Evolutionary conservation across 2,329 filamentous ascomycete genomes (phyloP), one percentile per base, ranked within the genome.

Genomic region (Claviceps capensis): DNA sequence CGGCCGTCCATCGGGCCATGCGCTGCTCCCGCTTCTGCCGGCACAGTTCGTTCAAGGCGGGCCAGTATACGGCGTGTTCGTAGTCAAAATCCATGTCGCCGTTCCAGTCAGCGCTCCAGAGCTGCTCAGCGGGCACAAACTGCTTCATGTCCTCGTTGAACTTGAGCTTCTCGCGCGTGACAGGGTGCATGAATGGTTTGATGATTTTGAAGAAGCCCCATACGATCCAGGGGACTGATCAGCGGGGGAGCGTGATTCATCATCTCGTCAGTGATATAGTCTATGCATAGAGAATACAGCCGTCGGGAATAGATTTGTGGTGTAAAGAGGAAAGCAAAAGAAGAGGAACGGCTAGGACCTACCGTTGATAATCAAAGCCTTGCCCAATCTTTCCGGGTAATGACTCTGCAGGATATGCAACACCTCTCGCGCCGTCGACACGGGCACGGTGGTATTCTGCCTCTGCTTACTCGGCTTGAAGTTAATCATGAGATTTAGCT

Each of bases 201-300:
- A 98, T 90, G 61, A 96, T 73, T 70, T 95, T 96, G 77, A 97
- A 95, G 77, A 98, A 98, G 49, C 86, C 86, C 67, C 81, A 84
- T 55, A 97, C 87, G 57, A 95, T 78, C 82, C 88, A 96, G 0
- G 91, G 91, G 48, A 95, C 87, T 91, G 57, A 52, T 38, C 3
- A 44, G 16, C 40, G 16, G 30, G 9, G 30, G 30, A 11, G 30
- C 30, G 30, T 34, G 3, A 34, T 34, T 34, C 30, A 11, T 23
- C 9, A 17, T 44, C 16, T 44, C 17, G 42, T 38, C 26, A 54
- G 46, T 44, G 34, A 16, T 14, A 34, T 34, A 41, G 17, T n/a
- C 16, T 5, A 1, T 16, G 4, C 16, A 34, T n/a, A 38, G 17
- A 52, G 38, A 41, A 5, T 8, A n/a, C 16, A 19, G 17, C 8